A percentile compares a stretch with the other conserved stretches of the same genome.
These are phyloP conservation scores for Xylariaceae sp. DNA, from an alignment of 2,329 filamentous ascomycete species.

Conservation along the genomic window DNA sequence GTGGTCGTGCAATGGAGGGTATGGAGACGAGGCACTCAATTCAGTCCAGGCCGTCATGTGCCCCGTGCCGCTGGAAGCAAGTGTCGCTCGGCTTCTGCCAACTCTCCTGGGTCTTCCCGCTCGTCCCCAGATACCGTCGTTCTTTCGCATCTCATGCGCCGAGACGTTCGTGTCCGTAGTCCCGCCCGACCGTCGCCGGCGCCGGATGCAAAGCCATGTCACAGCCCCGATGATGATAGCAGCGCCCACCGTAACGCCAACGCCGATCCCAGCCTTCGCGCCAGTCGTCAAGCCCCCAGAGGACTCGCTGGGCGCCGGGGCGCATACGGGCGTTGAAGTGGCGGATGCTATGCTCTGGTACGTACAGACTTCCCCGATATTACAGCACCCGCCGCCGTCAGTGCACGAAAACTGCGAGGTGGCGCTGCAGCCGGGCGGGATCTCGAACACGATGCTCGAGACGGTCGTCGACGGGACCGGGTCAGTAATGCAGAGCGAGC, in stretches of 20 bases:
- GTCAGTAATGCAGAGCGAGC: slow-evolving; percentile 34
- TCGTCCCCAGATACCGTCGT: background rate
- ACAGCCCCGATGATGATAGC: slow-evolving; percentile 40
- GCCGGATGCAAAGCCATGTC: slow-evolving; percentile 47
- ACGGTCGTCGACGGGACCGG: slow-evolving; percentile 20
- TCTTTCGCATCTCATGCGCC: slow-evolving; percentile 13
- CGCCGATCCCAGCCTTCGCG: slow-evolving; percentile 55
- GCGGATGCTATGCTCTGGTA: slow-evolving; percentile 38
- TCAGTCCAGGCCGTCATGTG: slow-evolving; percentile 23
- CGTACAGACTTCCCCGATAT: slow-evolving; percentile 35
- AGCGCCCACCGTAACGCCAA: slow-evolving; percentile 46
- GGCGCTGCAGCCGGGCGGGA: slow-evolving; percentile 45
- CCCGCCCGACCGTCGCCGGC: slow-evolving; percentile 24
- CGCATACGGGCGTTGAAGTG: slow-evolving; percentile 33
- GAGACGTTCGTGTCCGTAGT: slow-evolving; percentile 4
- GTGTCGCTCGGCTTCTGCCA: slow-evolving; percentile 11
- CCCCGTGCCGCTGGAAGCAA: slow-evolving; percentile 14
- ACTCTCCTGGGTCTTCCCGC: background rate
- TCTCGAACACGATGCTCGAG: slow-evolving; percentile 33
- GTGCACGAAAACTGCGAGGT: slow-evolving; percentile 43
- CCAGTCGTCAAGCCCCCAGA: slow-evolving; percentile 40
- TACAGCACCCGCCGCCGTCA: slow-evolving; percentile 47
- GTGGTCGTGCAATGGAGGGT: slow-evolving; percentile 30
- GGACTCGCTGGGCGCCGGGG: slow-evolving; percentile 28
- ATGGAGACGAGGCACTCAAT: slow-evolving; percentile 23